Evolutionary conservation across 305 asterid genomes (phyloP).

Genomic region (Fraxinus nigra): DNA sequence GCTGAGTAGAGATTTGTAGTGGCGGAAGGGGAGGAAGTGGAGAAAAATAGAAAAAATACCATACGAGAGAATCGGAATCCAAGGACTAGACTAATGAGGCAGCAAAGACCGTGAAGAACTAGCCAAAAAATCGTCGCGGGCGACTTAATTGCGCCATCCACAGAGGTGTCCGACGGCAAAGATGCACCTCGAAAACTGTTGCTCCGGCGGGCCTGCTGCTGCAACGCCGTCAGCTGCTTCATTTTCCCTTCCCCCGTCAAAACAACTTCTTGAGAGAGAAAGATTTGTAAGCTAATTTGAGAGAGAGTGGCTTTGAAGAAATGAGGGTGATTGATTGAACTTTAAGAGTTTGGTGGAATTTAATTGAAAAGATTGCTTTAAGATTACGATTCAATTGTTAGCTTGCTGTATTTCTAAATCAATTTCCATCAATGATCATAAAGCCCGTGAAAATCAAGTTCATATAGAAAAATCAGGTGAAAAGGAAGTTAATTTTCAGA

Average conservation of each 20-base stretch:
- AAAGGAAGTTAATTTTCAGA: conserved; percentile 18
- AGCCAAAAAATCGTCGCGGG: conserved; percentile 82
- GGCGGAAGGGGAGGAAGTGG: conserved; percentile 43
- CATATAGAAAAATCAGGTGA: not conserved
- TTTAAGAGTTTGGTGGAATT: conserved; percentile 23
- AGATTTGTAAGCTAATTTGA: not conserved
- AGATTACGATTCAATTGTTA: conserved; percentile 43
- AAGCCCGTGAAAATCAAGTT: conserved; percentile 17
- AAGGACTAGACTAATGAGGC: conserved; percentile 74
- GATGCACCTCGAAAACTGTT: conserved; percentile 66
- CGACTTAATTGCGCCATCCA: conserved; percentile 60
- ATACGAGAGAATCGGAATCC: conserved; percentile 92
- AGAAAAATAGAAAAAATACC: conserved; percentile 65
- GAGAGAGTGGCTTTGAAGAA: conserved; percentile 40
- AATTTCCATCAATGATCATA: not conserved
- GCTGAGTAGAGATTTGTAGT: conserved; percentile 37
- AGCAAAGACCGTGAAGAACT: conserved; percentile 68
- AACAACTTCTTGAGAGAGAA: conserved; percentile 20
- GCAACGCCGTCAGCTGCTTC: conserved; percentile 71
- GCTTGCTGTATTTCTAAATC: conserved; percentile 27
- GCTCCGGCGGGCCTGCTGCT: conserved; percentile 80
- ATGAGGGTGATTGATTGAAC: conserved; percentile 23
- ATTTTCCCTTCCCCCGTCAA: conserved; percentile 25
- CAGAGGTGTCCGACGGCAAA: conserved; percentile 60
- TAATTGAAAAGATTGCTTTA: conserved; percentile 36